Conservation (phyloP, 2,329 filamentous ascomycete species). For the Diaporthe longicolla region DNA sequence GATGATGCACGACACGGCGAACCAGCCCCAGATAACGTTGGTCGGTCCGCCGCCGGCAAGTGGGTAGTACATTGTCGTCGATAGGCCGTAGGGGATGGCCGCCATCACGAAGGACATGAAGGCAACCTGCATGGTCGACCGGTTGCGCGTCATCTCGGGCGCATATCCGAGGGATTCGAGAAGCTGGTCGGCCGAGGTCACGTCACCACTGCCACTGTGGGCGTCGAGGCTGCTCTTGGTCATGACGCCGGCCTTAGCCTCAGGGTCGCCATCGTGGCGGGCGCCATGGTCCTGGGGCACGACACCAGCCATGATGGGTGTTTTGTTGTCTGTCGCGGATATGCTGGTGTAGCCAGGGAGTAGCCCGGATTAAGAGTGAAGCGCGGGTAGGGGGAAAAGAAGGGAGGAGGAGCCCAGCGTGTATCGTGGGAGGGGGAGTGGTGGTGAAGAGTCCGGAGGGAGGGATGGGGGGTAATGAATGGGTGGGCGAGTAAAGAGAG, state of each 20-base stretch:
- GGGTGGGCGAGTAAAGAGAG: background rate
- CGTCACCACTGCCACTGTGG: conserved; percentile 47
- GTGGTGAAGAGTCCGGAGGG: background rate
- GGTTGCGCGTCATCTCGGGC: conserved; percentile 73
- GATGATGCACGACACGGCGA: conserved; percentile 77
- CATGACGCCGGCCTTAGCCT: conserved; percentile 28
- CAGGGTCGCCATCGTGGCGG: conserved; percentile 23
- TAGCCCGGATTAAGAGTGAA: background rate
- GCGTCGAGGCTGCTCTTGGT: conserved; percentile 39
- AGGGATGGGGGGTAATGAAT: background rate
- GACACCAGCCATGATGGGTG: conserved; percentile 37
- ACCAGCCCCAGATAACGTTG: conserved; percentile 81
- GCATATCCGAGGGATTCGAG: conserved; percentile 77
- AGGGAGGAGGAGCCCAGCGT: too few relatives aligned
- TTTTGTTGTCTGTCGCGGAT: background rate
- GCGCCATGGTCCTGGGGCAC: conserved; percentile 39
- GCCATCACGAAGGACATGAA: conserved; percentile 85
- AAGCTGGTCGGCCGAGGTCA: conserved; percentile 70
- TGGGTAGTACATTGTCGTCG: conserved; percentile 78
- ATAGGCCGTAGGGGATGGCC: conserved; percentile 80
- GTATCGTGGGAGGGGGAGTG: background rate
- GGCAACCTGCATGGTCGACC: conserved; percentile 77
- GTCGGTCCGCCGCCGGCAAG: conserved; percentile 76
- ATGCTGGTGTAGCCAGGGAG: background rate
- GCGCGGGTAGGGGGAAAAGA: background rate